phyloP scores from a whole-genome alignment of 2,329 filamentous ascomycete species.

The Penicillium sp. region DNA sequence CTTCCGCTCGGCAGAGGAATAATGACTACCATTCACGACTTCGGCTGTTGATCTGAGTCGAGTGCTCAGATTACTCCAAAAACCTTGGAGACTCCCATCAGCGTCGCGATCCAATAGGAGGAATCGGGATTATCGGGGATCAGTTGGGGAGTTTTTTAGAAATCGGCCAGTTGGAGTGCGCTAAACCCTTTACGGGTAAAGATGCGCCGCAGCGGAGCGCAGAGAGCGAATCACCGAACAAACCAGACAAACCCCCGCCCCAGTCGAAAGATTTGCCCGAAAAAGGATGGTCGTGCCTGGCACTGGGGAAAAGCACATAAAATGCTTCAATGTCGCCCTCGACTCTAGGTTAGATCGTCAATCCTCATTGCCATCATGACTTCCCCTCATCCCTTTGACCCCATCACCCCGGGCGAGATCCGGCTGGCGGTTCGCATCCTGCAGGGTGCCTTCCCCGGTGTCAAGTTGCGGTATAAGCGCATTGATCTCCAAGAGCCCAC shows the following conservation, averaged over 20 bases:
- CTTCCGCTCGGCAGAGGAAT: neutral
- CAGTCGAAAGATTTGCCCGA: constrained; percentile 22
- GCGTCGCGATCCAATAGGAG: neutral
- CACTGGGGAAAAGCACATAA: constrained; percentile 5
- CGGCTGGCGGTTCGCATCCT: constrained; percentile 42
- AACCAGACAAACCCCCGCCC: neutral
- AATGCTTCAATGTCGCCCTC: constrained; percentile 3
- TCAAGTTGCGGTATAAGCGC: constrained; percentile 59
- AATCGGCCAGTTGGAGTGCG: neutral
- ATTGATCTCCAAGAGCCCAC: constrained; percentile 67
- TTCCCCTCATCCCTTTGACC: constrained; percentile 43
- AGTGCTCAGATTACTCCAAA: neutral
- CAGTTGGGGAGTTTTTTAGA: neutral
- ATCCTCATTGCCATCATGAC: constrained; percentile 18
- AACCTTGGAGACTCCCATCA: neutral
- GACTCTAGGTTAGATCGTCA: neutral
- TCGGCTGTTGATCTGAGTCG: neutral
- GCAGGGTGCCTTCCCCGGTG: constrained; percentile 38
- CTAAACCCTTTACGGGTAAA: constrained; percentile 20
- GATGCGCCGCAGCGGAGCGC: constrained; percentile 14
- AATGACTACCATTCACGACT: neutral
- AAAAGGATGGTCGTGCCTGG: constrained; percentile 3
- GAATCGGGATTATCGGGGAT: neutral
- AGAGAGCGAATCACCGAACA: constrained; percentile 14
- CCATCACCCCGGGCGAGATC: constrained; percentile 43